These are phyloP conservation scores for Coemansia sp. DNA, from an alignment of 192 early-diverging fungal species.

Conservation along the genomic window DNA sequence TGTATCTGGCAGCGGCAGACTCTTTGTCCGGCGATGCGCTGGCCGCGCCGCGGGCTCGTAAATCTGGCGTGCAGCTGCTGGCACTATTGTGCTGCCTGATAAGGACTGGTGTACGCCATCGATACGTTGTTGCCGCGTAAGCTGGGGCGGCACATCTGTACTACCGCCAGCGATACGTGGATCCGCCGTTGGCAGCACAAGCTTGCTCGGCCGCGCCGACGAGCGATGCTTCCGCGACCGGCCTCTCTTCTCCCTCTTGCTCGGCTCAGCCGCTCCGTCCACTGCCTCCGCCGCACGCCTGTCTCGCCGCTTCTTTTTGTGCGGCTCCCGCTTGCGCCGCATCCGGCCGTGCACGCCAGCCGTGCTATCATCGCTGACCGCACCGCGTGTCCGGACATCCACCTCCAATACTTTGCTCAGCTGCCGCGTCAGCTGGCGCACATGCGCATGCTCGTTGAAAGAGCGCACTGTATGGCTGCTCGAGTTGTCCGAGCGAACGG, in stretches of 20 bases:
- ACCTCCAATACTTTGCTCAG: not conserved
- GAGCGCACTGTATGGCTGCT: not conserved
- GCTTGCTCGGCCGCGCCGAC: not conserved
- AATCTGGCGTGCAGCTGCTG: no score
- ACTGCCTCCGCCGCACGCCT: no score
- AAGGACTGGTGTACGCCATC: not conserved
- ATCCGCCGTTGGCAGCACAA: not conserved
- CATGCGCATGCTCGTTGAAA: not conserved
- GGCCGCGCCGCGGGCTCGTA: no score
- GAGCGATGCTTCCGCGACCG: not conserved
- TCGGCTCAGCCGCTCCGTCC: not conserved
- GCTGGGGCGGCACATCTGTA: not conserved
- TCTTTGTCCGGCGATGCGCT: not conserved
- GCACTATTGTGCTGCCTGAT: not conserved
- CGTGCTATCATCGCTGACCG: no score
- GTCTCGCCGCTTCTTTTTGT: conserved; percentile 1
- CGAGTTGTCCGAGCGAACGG: not conserved
- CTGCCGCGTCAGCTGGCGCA: no score
- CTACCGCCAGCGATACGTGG: not conserved
- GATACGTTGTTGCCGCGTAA: not conserved
- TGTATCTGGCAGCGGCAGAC: not conserved
- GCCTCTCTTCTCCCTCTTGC: not conserved
- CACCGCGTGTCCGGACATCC: no score
- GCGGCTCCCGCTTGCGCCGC: not conserved
- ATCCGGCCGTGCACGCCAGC: no score